A percentile compares a stretch with the other conserved stretches of the same genome.
Conservation (phyloP, 2,329 filamentous ascomycete species). For the Paecilomyces dactylethromorphus region DNA sequence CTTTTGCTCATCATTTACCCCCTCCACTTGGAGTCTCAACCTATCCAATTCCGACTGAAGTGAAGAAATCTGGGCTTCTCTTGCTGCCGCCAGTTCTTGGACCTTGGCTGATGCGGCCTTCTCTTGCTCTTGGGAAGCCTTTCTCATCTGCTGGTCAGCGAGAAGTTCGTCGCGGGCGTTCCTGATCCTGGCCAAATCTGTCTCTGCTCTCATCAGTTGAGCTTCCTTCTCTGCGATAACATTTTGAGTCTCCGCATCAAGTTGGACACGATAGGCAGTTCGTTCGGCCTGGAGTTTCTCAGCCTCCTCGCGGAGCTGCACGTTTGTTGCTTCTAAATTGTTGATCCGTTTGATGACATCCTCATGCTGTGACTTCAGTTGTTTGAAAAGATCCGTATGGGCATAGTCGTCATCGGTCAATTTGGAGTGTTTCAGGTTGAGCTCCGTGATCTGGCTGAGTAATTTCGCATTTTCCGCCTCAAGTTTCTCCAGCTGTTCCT, state of each 20-base stretch:
- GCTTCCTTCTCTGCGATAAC: constrained; percentile 72
- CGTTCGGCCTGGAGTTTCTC: constrained; percentile 80
- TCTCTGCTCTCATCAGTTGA: constrained; percentile 72
- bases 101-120: constrained; percentile 63
- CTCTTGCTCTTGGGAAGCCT: constrained; percentile 71
- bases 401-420: constrained; percentile 90
- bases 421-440: constrained; percentile 61
- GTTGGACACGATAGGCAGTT: constrained; percentile 69
- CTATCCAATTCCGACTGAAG: constrained; percentile 78
- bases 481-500: constrained; percentile 76
- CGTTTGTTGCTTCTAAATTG: constrained; percentile 81
- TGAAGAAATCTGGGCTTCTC: constrained; percentile 71
- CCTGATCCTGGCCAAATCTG: constrained; percentile 78
- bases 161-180: constrained; percentile 77
- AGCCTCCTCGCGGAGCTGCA: constrained; percentile 74
- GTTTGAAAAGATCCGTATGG: constrained; percentile 87
- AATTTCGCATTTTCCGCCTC: constrained; percentile 68
- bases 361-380: constrained; percentile 81
- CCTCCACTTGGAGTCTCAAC: constrained; percentile 52
- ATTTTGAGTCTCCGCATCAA: constrained; percentile 73
- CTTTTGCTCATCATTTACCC: constrained; percentile 31
- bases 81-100: constrained; percentile 71
- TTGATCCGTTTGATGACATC: constrained; percentile 90
- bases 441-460: constrained; percentile 70
- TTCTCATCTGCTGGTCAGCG: constrained; percentile 73